phyloP scores from a whole-genome alignment of 352 stramenopile species.

The Ophiocytium majus region DNA sequence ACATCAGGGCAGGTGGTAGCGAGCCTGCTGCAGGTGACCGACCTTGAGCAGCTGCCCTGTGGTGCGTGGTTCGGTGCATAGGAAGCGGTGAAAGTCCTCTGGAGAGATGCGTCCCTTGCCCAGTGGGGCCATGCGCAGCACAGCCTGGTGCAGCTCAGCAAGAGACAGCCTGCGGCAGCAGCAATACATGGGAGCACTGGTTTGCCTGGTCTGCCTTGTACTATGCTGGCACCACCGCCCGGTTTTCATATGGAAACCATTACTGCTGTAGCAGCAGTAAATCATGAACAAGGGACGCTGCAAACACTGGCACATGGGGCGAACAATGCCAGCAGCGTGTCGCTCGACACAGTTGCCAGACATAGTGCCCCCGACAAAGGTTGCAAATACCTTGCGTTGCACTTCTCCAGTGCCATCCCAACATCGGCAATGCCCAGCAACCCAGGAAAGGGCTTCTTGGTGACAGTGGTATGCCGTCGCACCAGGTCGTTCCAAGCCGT shows the following conservation, averaged over 20 bases:
- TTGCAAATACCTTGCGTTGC: conserved; percentile 40
- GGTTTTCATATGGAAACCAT: no score
- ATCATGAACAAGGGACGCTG: no score
- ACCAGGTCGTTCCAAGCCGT: conserved; percentile 47
- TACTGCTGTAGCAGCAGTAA: no score
- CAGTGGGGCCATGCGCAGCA: conserved; percentile 45
- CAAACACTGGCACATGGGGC: no score
- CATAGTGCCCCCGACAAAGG: no score
- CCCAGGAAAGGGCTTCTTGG: conserved; percentile 43
- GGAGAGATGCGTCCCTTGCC: conserved; percentile 42
- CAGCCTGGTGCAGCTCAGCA: conserved; percentile 38
- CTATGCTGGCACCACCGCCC: no score
- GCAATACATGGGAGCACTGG: background rate
- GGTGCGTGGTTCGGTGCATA: conserved; percentile 25
- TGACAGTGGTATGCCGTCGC: conserved; percentile 30
- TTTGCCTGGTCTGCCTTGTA: no score
- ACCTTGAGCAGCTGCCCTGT: conserved; percentile 42
- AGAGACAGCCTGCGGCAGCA: background rate
- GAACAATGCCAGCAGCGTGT: no score
- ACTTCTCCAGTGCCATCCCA: conserved; percentile 38
- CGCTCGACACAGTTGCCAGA: no score
- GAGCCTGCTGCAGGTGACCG: no score
- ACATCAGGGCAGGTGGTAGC: no score
- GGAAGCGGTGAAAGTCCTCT: conserved; percentile 44
- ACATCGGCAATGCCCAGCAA: conserved; percentile 45